Evolutionary conservation across 768 basidiomycete species (phyloP).

Genomic region (Suillus alpinus): DNA sequence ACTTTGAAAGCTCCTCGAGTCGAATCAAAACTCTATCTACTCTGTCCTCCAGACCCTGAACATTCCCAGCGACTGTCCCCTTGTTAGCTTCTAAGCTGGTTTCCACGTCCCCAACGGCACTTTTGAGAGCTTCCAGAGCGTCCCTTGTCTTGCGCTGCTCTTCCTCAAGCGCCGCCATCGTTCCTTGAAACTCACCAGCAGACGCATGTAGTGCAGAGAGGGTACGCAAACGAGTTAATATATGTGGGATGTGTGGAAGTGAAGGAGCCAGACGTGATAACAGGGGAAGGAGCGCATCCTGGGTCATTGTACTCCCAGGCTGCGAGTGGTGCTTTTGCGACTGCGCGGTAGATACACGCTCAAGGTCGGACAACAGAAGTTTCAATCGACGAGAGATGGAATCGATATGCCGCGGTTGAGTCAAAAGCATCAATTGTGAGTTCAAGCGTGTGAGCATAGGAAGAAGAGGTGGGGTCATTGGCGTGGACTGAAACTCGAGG

Average conservation of each 20-base stretch:
- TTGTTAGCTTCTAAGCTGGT: constrained; percentile 74
- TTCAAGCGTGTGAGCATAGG: constrained; percentile 80
- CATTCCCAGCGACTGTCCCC: constrained; percentile 67
- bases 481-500: constrained; percentile 49
- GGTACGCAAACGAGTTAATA: constrained; percentile 84
- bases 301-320: constrained; percentile 21
- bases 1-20: constrained; percentile 35
- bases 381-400: constrained; percentile 93
- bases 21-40: constrained; percentile 47
- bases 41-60: constrained; percentile 62
- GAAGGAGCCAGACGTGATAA: constrained; percentile 69
- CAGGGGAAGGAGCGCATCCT: constrained; percentile 66
- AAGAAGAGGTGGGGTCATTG: constrained; percentile 77
- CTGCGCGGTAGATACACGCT: constrained; percentile 59
- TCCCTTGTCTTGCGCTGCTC: constrained; percentile 67
- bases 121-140: constrained; percentile 62
- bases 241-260: constrained; percentile 83
- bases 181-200: constrained; percentile 72
- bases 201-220: constrained; percentile 79
- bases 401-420: constrained; percentile 95
- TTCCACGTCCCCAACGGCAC: constrained; percentile 72
- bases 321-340: constrained; percentile 20
- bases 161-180: constrained; percentile 63
- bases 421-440: constrained; percentile 81
- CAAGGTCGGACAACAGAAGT: constrained; percentile 87